phyloP scores from a whole-genome alignment of 2,329 filamentous ascomycete species.

The Calycina herbarum region DNA sequence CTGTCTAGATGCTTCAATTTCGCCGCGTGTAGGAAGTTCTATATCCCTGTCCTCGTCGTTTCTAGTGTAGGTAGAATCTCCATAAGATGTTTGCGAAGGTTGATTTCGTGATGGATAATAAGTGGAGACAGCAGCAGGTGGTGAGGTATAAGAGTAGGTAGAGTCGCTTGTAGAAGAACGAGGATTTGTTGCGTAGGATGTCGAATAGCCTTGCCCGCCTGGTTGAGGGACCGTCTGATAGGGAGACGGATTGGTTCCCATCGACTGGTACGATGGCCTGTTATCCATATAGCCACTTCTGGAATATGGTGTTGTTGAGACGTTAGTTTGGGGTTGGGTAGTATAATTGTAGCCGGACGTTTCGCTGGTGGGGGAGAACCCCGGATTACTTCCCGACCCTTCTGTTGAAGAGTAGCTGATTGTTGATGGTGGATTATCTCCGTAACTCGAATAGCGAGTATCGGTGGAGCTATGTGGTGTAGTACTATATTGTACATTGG shows the following conservation, averaged over 20 bases:
- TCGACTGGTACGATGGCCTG: background rate
- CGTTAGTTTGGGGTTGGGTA: background rate
- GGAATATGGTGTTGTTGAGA: background rate
- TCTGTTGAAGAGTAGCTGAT: conserved; percentile 1
- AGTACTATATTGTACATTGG: background rate
- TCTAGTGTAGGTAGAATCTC: background rate
- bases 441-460: background rate
- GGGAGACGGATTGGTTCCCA: background rate
- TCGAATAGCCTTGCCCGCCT: background rate
- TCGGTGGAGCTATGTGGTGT: conserved; percentile 1
- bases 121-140: background rate
- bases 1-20: conserved; percentile 7
- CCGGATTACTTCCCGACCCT: background rate
- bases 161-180: background rate
- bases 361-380: conserved; percentile 9
- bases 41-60: conserved; percentile 10
- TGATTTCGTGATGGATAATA: background rate
- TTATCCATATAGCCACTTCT: background rate
- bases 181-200: background rate
- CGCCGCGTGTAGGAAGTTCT: conserved; percentile 9
- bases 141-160: background rate
- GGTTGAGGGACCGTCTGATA: background rate
- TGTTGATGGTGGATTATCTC: background rate
- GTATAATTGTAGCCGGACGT: conserved; percentile 5
- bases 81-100: background rate